Conservation (phyloP, 306 rosid species). For the Carpinus fangiana region DNA sequence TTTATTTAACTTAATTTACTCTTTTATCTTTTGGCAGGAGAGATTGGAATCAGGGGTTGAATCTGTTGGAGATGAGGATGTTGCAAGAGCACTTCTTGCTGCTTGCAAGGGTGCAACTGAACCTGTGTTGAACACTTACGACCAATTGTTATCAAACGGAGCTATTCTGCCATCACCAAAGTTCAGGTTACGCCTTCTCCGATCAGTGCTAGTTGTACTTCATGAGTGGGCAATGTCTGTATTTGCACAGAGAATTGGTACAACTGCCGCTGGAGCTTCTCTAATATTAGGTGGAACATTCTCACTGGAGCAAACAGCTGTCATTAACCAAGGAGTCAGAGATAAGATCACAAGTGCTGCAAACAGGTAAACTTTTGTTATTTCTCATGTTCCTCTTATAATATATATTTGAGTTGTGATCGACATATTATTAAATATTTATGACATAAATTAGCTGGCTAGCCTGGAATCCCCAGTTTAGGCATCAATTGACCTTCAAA, state of each 20-base stretch:
- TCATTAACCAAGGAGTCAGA: conserved; percentile 78
- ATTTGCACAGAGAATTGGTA: conserved; percentile 75
- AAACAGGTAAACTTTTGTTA: conserved; percentile 63
- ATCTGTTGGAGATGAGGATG: conserved; percentile 88
- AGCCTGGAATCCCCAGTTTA: background rate
- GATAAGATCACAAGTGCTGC: conserved; percentile 91
- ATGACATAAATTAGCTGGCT: background rate
- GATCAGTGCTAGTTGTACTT: conserved; percentile 84
- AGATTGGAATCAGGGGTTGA: conserved; percentile 75
- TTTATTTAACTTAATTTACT: background rate
- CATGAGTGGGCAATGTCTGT: conserved; percentile 91
- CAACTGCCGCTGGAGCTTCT: conserved; percentile 63
- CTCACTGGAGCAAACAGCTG: conserved; percentile 61
- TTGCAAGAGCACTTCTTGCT: conserved; percentile 87
- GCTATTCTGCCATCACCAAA: conserved; percentile 86
- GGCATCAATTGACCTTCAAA: background rate
- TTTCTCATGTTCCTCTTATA: conserved; percentile 15
- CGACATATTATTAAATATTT: background rate
- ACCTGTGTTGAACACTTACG: conserved; percentile 86
- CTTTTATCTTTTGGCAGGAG: conserved; percentile 55
- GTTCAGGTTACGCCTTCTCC: conserved; percentile 82
- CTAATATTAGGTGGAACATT: conserved; percentile 72
- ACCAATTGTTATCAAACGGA: conserved; percentile 80
- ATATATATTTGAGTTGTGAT: background rate
- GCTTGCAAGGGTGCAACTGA: conserved; percentile 96